These are phyloP conservation scores for Alternaria solani DNA, from an alignment of 2,329 filamentous ascomycete genomes.

Conservation along the genomic window DNA sequence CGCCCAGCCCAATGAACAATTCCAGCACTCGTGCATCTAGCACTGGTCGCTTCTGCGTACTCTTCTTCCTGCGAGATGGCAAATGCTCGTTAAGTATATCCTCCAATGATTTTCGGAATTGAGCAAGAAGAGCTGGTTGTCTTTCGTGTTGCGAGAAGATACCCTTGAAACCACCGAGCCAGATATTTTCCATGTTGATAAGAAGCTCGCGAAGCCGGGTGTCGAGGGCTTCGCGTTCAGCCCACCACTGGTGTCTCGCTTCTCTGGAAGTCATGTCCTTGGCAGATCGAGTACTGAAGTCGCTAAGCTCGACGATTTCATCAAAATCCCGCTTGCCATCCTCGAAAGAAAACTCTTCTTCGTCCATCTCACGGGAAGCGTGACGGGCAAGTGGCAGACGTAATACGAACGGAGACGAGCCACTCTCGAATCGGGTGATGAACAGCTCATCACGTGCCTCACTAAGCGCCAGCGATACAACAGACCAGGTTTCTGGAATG, in stretches of 20 bases:
- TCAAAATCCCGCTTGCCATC: slow-evolving; percentile 80
- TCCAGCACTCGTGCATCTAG: slow-evolving; percentile 78
- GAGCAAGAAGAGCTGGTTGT: slow-evolving; percentile 70
- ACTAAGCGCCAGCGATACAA: slow-evolving; percentile 84
- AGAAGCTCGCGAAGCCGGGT: slow-evolving; percentile 78
- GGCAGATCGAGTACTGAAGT: slow-evolving; percentile 79
- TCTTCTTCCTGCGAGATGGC: slow-evolving; percentile 77
- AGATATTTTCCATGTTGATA: slow-evolving; percentile 86
- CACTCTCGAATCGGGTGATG: slow-evolving; percentile 82
- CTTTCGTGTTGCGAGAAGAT: slow-evolving; percentile 82
- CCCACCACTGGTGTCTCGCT: slow-evolving; percentile 88
- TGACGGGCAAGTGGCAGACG: slow-evolving; percentile 85
- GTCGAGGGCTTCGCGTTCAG: slow-evolving; percentile 81
- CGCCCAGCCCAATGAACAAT: slow-evolving; percentile 85
- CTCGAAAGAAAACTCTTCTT: slow-evolving; percentile 83
- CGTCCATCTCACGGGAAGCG: slow-evolving; percentile 79
- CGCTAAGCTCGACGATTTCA: slow-evolving; percentile 82
- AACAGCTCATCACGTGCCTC: slow-evolving; percentile 85
- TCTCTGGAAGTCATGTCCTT: slow-evolving; percentile 77
- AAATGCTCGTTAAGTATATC: slow-evolving; percentile 82
- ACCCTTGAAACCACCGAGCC: slow-evolving; percentile 93
- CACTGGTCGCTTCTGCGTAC: slow-evolving; percentile 57
- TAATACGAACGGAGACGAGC: slow-evolving; percentile 82
- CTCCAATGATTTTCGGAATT: slow-evolving; percentile 81
- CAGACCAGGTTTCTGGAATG: slow-evolving; percentile 82